Evolutionary conservation across 2,329 filamentous ascomycete species (phyloP).

Genomic region (Coleophoma eucalyptorum): DNA sequence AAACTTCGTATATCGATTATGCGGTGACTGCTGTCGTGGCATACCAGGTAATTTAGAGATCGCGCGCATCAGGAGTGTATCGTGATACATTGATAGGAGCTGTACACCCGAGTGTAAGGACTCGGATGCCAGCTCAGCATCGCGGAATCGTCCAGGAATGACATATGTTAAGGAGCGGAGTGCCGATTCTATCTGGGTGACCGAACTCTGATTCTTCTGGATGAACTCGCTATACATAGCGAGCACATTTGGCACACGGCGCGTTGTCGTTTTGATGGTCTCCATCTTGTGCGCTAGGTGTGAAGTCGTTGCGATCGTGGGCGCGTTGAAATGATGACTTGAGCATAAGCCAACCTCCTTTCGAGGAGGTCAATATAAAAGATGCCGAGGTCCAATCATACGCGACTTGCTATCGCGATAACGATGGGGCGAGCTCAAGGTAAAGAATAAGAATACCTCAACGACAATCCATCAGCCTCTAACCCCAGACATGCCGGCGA

Average conservation of each 20-base stretch:
- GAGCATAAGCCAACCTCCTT: neutral
- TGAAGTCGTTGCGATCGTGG: neutral
- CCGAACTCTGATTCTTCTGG: constrained; percentile 87
- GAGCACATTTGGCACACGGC: constrained; percentile 40
- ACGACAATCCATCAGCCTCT: too few relatives aligned
- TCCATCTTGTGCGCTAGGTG: neutral
- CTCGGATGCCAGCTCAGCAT: constrained; percentile 93
- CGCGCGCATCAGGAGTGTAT: constrained; percentile 72
- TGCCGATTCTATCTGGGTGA: constrained; percentile 92
- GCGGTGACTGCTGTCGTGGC: constrained; percentile 44
- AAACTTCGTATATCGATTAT: constrained; percentile 64
- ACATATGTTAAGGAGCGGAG: constrained; percentile 93
- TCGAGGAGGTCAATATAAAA: too few relatives aligned
- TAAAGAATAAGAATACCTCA: too few relatives aligned
- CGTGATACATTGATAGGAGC: constrained; percentile 89
- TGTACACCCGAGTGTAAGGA: constrained; percentile 86
- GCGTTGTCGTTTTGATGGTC: constrained; percentile 3
- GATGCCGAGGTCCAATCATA: too few relatives aligned
- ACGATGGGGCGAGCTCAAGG: too few relatives aligned
- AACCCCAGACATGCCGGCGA: neutral
- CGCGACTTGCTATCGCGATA: too few relatives aligned
- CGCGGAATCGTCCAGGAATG: constrained; percentile 84
- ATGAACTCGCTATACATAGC: constrained; percentile 83
- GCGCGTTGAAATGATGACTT: neutral
- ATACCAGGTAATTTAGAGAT: constrained; percentile 53